Base-by-base conservation (phyloP, 2,329 filamentous ascomycete genomes). In the Cadophora sp. region DNA sequence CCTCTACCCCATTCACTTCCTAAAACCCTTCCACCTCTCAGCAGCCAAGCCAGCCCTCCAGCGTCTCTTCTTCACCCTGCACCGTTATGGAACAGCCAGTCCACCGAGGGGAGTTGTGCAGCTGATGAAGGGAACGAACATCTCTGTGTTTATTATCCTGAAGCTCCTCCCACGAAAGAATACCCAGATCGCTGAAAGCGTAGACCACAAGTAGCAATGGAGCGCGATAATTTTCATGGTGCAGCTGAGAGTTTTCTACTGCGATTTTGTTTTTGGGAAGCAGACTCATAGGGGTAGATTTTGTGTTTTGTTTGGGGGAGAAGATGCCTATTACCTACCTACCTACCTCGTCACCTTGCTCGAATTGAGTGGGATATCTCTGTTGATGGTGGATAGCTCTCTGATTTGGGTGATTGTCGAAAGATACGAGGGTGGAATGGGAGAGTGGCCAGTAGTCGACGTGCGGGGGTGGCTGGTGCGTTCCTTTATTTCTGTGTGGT, bases 211-310 rank as follows among this genome's bases (percentile, higher is more conserved):
- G 24, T 22, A 24, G 22, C 24, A n/a, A 7, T 30, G 24, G 48
- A 51, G 48, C 27, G 48, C 11, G 48, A 51, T 51, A 16, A 16
- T 51, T 24, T 24, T 51, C n/a, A 30, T 51, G 48, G 48, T 51
- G 48, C 48, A 30, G 48, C 48, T 51, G 48, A 51, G 48, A 51
- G 48, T 30, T 50, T 51, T 51, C 48, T 30, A 5, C 48, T 51
- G 48, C 48, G 48, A 30, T 18, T 51, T 51, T 33, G 6, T 30
- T 51, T 30, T 18, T 2, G 8, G 11, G 8, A 14, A 30, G 48
- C 48, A 51, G 48, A 51, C 48, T 33, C 48, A 22, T 51, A 13
- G 6, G 48, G 24, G 16, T 9, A 8, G 36, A 3, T 51, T 30
- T 1, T 30, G 6, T 22, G 18, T 51, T n/a, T 30, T 30, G 27